Conservation (phyloP, 2,329 filamentous ascomycete species). For the Aspergillus pseudoviridinutans region DNA sequence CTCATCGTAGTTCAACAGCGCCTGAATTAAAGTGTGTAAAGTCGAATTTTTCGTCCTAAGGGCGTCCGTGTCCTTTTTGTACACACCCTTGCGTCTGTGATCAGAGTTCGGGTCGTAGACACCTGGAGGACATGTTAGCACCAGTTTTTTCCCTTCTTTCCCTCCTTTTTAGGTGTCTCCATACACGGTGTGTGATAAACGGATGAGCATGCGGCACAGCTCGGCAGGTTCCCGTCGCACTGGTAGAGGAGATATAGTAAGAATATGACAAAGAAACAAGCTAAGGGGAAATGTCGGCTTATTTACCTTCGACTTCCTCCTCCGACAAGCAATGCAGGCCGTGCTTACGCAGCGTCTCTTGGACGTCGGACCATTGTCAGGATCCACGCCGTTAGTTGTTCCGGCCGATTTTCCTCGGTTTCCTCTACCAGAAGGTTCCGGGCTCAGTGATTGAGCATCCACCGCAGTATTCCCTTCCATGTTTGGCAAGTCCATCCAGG, state of each 20-base stretch:
- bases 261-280: constrained; percentile 3
- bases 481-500: constrained; percentile 23
- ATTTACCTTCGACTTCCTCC: constrained; percentile 67
- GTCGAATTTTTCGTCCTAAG: constrained; percentile 84
- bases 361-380: constrained; percentile 27
- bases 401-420: constrained; percentile 13
- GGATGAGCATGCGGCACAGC: constrained; percentile 91
- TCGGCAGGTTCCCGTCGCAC: constrained; percentile 87
- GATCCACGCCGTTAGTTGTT: constrained; percentile 28
- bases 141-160: not conserved
- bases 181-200: constrained; percentile 62
- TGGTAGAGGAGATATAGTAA: constrained; percentile 18
- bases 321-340: constrained; percentile 76
- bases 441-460: constrained; percentile 9
- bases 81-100: constrained; percentile 92
- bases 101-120: constrained; percentile 96
- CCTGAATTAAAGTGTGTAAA: constrained; percentile 85
- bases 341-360: constrained; percentile 79
- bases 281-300: not conserved
- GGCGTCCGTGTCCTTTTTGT: constrained; percentile 87
- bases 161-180: not conserved
- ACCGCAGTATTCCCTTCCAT: constrained; percentile 20
- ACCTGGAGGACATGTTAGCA: constrained; percentile 53
- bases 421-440: constrained; percentile 10
- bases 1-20: constrained; percentile 85